A percentile compares a stretch with the other conserved stretches of the same genome.
Evolutionary conservation across 2,329 filamentous ascomycete species (phyloP).

Genomic region (Proliferodiscus dingleyae): DNA sequence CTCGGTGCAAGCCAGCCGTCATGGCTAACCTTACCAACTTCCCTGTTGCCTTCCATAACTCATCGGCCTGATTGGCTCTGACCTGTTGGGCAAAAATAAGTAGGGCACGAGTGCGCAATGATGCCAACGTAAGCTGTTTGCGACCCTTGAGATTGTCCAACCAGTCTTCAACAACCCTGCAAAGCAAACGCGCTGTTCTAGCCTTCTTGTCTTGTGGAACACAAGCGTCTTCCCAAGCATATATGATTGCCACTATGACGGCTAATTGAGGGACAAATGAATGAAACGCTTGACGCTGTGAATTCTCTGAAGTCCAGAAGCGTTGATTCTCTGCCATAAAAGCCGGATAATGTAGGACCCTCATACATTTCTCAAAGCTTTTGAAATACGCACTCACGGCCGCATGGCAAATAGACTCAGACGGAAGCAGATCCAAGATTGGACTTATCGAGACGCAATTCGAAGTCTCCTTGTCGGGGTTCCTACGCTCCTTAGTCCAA

Average conservation of each 20-base stretch:
- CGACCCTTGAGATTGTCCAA: conserved; percentile 8
- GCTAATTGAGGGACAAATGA: conserved; percentile 11
- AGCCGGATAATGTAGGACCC: conserved; percentile 39
- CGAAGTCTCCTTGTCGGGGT: not conserved
- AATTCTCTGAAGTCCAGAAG: conserved; percentile 33
- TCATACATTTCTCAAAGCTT: conserved; percentile 38
- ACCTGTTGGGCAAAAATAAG: conserved; percentile 10
- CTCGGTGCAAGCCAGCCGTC: conserved; percentile 52
- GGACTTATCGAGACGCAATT: not conserved
- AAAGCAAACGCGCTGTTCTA: conserved; percentile 8
- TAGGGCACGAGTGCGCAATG: conserved; percentile 9
- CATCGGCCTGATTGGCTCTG: conserved; percentile 5
- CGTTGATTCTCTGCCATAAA: conserved; percentile 39
- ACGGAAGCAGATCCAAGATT: conserved; percentile 9
- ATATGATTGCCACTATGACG: conserved; percentile 10
- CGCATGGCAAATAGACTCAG: conserved; percentile 7
- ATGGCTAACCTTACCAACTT: conserved; percentile 48
- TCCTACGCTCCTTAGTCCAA: conserved; percentile 5
- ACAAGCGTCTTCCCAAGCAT: conserved; percentile 3
- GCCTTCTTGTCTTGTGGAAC: conserved; percentile 3
- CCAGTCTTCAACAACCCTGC: conserved; percentile 10
- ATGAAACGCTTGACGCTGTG: conserved; percentile 1
- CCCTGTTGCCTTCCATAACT: conserved; percentile 32
- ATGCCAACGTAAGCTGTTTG: conserved; percentile 10
- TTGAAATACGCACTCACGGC: conserved; percentile 36